Conservation (phyloP, 768 basidiomycete species). For the Tulasnella sp. region DNA sequence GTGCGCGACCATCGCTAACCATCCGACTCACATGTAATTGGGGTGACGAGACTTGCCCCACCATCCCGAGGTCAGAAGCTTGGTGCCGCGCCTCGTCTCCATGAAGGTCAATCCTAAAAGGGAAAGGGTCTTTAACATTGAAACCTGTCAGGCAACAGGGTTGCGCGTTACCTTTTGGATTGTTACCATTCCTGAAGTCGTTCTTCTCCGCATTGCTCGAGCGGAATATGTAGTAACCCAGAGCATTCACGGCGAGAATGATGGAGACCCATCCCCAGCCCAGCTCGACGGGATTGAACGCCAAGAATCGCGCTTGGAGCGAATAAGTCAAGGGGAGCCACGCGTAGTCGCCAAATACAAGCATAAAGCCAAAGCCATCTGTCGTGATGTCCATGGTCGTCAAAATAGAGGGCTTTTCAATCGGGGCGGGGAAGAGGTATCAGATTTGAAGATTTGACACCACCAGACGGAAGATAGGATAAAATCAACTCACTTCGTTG, state of each 20-base stretch:
- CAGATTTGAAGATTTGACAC: not conserved
- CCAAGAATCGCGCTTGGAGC: slow-evolving; percentile 89
- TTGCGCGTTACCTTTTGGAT: slow-evolving; percentile 69
- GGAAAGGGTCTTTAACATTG: not conserved
- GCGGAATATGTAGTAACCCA: slow-evolving; percentile 89
- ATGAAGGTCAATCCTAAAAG: slow-evolving; percentile 61
- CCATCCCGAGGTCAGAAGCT: slow-evolving; percentile 91
- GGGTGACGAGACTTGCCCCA: slow-evolving; percentile 94
- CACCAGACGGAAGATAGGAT: not conserved
- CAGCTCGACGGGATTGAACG: slow-evolving; percentile 75
- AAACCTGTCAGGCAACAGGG: not conserved
- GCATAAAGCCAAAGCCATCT: slow-evolving; percentile 99
- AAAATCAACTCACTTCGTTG: slow-evolving; percentile 56
- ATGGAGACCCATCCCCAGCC: slow-evolving; percentile 44
- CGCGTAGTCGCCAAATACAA: slow-evolving; percentile 78
- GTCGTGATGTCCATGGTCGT: slow-evolving; percentile 97
- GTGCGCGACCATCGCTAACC: too few relatives aligned
- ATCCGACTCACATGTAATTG: slow-evolving; percentile 60
- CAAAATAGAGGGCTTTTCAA: slow-evolving; percentile 71
- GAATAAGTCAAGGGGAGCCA: slow-evolving; percentile 95
- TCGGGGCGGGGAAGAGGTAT: too few relatives aligned
- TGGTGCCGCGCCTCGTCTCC: slow-evolving; percentile 74
- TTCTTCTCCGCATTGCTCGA: slow-evolving; percentile 87
- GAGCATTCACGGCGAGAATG: slow-evolving; percentile 51
- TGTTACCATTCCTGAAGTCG: slow-evolving; percentile 83